Evolutionary conservation across 495 filamentous ascomycete genomes (phyloP), one percentile per base, ranked within the genome.

Genomic region (Hyaloscypha hepaticicola): DNA sequence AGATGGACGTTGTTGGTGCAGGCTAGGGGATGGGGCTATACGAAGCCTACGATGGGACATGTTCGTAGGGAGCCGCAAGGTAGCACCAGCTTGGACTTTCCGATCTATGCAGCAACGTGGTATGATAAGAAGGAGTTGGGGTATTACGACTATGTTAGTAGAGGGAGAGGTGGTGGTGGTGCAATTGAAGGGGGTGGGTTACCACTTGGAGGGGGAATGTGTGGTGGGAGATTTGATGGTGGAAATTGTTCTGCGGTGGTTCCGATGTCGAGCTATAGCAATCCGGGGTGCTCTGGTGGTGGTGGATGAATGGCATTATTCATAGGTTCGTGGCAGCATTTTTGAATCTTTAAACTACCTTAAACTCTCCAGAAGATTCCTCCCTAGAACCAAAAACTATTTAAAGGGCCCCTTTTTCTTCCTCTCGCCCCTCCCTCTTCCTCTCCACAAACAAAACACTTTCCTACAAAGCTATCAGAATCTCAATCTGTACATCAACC

Each of bases 101-200:
- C 55, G 26, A 38, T 58, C 22, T 58, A 58, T 58, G 55, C 55
- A 19, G 55, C 27, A 4, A 58, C 55, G 8, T 58, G 55, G 55
- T 58, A 58, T 38, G 28, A 58, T 34, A 33, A 38, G 6, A 33
- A 58, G 31, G 16, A 19, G 21, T 41, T 58, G 31, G 55, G 31
- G 7, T 58, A 58, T 25, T 58, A 58, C 34, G 29, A 58, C n/a
- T 58, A 58, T 58, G 24, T 38, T 33, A 34, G 9, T 25, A 27
- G 55, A 9, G 55, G 55, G 12, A 58, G 55, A 38, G 55, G 29
- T 8, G 55, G 55, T 22, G 55, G 27, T 3, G 22, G 22, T 34
- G 55, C 28, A 12, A 21, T 58, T 58, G 55, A 58, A 14, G 55
- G 55, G 21, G 55, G 55, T 34, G 55, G 55, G 29, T 19, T 58